phyloP scores from a whole-genome alignment of 2,329 filamentous ascomycete species.

The Calonectria pseudoturangicola region DNA sequence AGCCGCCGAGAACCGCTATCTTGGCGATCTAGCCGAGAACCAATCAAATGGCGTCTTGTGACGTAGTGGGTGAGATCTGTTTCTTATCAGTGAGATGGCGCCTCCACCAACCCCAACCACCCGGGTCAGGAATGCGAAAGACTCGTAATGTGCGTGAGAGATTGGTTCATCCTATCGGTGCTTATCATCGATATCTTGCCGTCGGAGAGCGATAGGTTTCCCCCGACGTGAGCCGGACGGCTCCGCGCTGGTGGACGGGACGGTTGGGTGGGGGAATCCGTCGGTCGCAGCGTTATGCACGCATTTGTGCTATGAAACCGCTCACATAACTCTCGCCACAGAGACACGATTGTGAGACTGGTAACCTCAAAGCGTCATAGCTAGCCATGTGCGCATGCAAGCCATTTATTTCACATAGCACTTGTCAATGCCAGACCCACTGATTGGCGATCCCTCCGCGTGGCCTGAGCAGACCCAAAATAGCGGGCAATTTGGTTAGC shows the following conservation, averaged over 20 bases:
- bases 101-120: background rate
- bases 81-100: constrained; percentile 31
- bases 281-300: background rate
- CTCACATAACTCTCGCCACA: background rate
- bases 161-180: constrained; percentile 17
- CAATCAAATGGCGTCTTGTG: constrained; percentile 4
- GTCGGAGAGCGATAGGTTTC: constrained; percentile 13
- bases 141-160: background rate
- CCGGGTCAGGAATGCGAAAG: background rate
- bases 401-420: constrained; percentile 18
- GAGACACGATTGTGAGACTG: background rate
- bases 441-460: background rate
- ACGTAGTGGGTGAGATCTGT: constrained; percentile 13
- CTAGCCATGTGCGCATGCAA: background rate
- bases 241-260: constrained; percentile 6
- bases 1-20: constrained; percentile 38
- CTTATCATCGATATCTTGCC: constrained; percentile 4
- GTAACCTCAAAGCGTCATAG: background rate
- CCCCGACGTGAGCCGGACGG: constrained; percentile 28
- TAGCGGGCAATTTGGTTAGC: constrained; percentile 5
- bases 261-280: background rate
- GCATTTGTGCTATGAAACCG: background rate
- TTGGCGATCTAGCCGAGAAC: constrained; percentile 4
- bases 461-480: background rate
- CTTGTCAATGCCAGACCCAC: constrained; percentile 7